Conservation (phyloP, 192 early-diverging fungal genomes). For the Linderina pennispora region DNA sequence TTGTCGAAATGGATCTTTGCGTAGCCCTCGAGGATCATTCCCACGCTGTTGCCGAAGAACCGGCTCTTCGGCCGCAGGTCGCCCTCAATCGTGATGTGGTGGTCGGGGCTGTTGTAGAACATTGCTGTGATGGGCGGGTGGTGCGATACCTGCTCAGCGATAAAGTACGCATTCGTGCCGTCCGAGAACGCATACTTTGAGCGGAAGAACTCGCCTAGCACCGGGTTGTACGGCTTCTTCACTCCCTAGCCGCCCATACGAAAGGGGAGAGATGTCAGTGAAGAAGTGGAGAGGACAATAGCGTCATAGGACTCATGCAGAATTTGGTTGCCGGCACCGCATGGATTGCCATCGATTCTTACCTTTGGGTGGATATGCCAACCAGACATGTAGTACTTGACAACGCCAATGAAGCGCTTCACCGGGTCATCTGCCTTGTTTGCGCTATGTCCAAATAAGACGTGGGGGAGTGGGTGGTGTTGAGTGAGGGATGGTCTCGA, state of each 20-base stretch:
- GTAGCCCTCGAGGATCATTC: slow-evolving; percentile 74
- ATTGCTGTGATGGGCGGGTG: slow-evolving; percentile 88
- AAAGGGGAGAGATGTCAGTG: neutral
- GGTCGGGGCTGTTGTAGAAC: slow-evolving; percentile 77
- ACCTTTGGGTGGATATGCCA: slow-evolving; percentile 93
- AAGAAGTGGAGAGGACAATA: too few relatives aligned
- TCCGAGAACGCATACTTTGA: slow-evolving; percentile 70
- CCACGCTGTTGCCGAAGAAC: slow-evolving; percentile 87
- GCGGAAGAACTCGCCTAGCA: slow-evolving; percentile 89
- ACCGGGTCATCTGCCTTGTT: slow-evolving; percentile 60
- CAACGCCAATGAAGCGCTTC: slow-evolving; percentile 74
- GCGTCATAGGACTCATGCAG: too few relatives aligned
- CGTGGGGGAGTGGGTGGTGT: slow-evolving; percentile 1
- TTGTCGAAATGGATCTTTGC: slow-evolving; percentile 48
- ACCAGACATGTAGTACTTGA: slow-evolving; percentile 81
- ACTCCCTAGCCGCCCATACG: slow-evolving; percentile 55
- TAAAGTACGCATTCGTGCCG: slow-evolving; percentile 65
- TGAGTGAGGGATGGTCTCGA: too few relatives aligned
- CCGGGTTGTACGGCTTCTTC: slow-evolving; percentile 93
- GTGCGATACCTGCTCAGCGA: slow-evolving; percentile 92
- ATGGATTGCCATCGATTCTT: too few relatives aligned
- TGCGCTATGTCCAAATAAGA: slow-evolving; percentile 49
- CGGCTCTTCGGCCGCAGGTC: slow-evolving; percentile 81
- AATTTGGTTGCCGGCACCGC: too few relatives aligned
- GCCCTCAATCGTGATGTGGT: slow-evolving; percentile 71